phyloP scores from a whole-genome alignment of 768 basidiomycete species.

The Daedalea quercina region DNA sequence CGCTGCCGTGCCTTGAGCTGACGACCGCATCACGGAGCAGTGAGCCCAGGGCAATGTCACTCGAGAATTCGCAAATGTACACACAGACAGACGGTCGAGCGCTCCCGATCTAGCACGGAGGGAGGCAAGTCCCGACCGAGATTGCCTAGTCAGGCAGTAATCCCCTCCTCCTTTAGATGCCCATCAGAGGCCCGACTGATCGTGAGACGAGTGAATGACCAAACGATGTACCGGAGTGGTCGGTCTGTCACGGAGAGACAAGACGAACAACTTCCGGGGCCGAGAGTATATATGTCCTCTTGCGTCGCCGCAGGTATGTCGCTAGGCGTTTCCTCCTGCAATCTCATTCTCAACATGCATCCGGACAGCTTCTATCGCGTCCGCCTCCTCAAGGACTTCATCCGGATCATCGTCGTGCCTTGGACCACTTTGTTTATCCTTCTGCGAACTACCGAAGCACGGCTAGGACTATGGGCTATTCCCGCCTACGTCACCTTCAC shows the following conservation, averaged over 20 bases:
- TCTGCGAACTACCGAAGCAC: slow-evolving; percentile 22
- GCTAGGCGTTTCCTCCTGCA: background rate
- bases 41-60: no score
- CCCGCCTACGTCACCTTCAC: slow-evolving; percentile 37
- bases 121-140: no score
- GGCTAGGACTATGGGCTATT: slow-evolving; percentile 29
- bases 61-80: no score
- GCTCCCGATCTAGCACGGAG: no score
- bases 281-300: background rate
- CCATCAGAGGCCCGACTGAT: background rate
- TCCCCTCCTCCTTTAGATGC: background rate
- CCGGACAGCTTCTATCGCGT: slow-evolving; percentile 34
- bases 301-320: background rate
- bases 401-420: slow-evolving; percentile 35
- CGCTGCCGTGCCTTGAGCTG: no score
- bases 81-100: no score
- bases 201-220: background rate
- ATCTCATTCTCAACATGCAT: slow-evolving; percentile 3
- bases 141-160: background rate
- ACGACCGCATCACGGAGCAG: no score
- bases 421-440: slow-evolving; percentile 28
- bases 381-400: slow-evolving; percentile 43
- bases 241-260: no score
- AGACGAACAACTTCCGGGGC: no score
- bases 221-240: background rate